Percentiles rank a stretch among this genome's conserved stretches.
Evolutionary conservation across 108 stramenopile genomes (phyloP).

Genomic region (Epipyxis sp.): DNA sequence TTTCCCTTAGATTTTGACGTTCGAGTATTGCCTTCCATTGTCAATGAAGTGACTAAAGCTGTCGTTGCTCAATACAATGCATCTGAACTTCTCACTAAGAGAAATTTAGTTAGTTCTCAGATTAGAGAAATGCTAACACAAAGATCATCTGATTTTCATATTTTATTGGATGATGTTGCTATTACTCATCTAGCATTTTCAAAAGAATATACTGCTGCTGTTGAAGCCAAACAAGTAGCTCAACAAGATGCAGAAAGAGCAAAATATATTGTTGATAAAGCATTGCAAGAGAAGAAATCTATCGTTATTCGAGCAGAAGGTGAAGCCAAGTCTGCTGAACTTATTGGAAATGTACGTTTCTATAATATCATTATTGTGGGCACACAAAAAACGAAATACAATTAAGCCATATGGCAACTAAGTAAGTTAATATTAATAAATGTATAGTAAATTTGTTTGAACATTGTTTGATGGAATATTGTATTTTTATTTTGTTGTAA

Average conservation of each 20-base stretch:
- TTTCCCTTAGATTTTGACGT: slow-evolving; percentile 88
- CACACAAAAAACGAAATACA: no score
- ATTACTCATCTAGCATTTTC: slow-evolving; percentile 98
- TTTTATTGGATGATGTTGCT: slow-evolving; percentile 87
- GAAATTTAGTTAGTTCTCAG: slow-evolving; percentile 74
- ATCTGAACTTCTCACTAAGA: slow-evolving; percentile 96
- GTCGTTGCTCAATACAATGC: slow-evolving; percentile 98
- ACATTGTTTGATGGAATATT: no score
- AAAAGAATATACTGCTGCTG: slow-evolving; percentile 95
- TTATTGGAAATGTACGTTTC: slow-evolving; percentile 74
- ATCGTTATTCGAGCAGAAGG: slow-evolving; percentile 97
- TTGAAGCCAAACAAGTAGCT: slow-evolving; percentile 99
- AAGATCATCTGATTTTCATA: slow-evolving; percentile 64
- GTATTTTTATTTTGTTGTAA: no score
- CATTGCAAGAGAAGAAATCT: slow-evolving; percentile 92
- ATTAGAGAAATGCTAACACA: background rate
- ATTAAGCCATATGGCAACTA: no score
- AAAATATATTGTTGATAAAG: slow-evolving; percentile 94
- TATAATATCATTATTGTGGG: no score
- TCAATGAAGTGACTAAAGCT: slow-evolving; percentile 99
- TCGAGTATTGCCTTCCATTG: slow-evolving; percentile 92
- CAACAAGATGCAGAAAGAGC: slow-evolving; percentile 99
- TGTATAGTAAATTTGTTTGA: no score
- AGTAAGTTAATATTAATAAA: no score
- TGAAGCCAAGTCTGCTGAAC: slow-evolving; percentile 94